These are phyloP conservation scores for Candida sp. DNA, from an alignment of 1,139 yeast species.

Conservation along the genomic window DNA sequence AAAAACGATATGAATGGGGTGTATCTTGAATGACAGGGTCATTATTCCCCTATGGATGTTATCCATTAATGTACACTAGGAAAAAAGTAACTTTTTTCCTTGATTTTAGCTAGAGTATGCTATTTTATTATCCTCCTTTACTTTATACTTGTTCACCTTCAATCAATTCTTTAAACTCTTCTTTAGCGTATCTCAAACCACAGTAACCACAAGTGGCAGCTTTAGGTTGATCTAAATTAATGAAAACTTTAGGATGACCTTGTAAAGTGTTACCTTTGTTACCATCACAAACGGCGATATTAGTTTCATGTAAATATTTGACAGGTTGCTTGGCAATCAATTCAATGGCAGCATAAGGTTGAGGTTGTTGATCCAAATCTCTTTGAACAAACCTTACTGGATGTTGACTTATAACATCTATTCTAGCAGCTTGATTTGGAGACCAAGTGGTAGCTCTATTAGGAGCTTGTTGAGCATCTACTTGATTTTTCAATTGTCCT, in stretches of 20 bases:
- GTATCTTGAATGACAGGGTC: background rate
- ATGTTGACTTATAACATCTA: slow-evolving; percentile 52
- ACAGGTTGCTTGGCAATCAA: slow-evolving; percentile 75
- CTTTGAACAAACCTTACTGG: slow-evolving; percentile 69
- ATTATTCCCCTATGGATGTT: background rate
- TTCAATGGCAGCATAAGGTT: slow-evolving; percentile 83
- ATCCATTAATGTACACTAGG: background rate
- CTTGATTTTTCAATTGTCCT: slow-evolving; percentile 32
- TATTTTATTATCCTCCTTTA: too few relatives aligned
- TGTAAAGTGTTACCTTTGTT: slow-evolving; percentile 65
- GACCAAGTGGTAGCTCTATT: slow-evolving; percentile 75
- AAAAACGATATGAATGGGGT: background rate
- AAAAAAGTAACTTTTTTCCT: too few relatives aligned
- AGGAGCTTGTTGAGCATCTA: slow-evolving; percentile 62
- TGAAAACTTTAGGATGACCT: slow-evolving; percentile 85
- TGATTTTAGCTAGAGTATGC: too few relatives aligned
- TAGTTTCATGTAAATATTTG: slow-evolving; percentile 50
- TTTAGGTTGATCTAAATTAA: slow-evolving; percentile 75
- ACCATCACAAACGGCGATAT: slow-evolving; percentile 82
- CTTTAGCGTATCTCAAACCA: slow-evolving; percentile 63
- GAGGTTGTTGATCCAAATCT: slow-evolving; percentile 68
- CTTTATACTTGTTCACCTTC: slow-evolving; percentile 19
- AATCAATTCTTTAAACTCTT: slow-evolving; percentile 37
- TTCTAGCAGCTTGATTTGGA: slow-evolving; percentile 59
- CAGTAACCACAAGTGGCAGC: slow-evolving; percentile 79